phyloP scores from a whole-genome alignment of 345 rosid species.

The Eucalyptus polybractea region DNA sequence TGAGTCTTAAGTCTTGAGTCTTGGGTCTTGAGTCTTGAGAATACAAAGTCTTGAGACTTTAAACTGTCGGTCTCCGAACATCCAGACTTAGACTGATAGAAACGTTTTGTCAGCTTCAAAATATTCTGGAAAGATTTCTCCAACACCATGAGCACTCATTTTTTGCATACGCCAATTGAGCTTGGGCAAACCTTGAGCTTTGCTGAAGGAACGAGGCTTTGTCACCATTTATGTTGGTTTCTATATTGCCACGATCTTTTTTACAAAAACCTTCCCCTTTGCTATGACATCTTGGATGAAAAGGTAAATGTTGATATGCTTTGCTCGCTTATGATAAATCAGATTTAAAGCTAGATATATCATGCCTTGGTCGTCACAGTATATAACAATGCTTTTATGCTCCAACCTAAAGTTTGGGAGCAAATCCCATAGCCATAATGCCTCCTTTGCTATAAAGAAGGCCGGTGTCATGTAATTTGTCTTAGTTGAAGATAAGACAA shows the following conservation, averaged over 20 bases:
- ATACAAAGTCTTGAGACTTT: too few relatives aligned
- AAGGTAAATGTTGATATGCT: not conserved
- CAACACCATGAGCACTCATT: not conserved
- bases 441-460: not conserved
- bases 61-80: too few relatives aligned
- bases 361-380: not conserved
- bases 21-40: too few relatives aligned
- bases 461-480: not conserved
- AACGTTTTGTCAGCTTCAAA: too few relatives aligned
- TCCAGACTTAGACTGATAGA: too few relatives aligned
- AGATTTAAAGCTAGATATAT: not conserved
- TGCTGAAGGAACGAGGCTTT: not conserved
- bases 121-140: too few relatives aligned
- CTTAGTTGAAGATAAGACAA: not conserved
- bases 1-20: too few relatives aligned
- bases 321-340: not conserved
- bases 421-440: not conserved
- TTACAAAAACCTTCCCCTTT: not conserved
- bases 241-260: not conserved
- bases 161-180: not conserved
- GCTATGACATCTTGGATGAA: not conserved
- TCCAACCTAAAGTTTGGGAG: not conserved
- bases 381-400: not conserved
- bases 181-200: not conserved
- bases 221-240: not conserved